Conservation (phyloP, 345 rosid genomes). For the Eucalyptus melliodora region DNA sequence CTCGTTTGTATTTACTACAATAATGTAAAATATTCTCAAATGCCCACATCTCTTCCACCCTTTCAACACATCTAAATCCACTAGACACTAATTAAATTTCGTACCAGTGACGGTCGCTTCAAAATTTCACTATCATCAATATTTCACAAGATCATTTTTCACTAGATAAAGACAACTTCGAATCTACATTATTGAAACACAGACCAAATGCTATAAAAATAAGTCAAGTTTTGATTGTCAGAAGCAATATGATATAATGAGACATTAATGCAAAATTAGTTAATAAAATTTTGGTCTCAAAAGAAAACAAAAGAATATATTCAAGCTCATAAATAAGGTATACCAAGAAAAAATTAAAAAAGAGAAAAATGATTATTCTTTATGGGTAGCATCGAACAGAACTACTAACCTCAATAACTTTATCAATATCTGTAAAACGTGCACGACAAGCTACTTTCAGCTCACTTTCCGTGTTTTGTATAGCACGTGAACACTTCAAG, state of each 20-base stretch:
- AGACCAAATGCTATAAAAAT: background rate
- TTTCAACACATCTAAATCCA: background rate
- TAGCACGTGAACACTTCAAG: conserved; percentile 41
- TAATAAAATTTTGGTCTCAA: background rate
- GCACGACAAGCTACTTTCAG: conserved; percentile 86
- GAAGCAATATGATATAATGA: background rate
- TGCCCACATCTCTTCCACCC: background rate
- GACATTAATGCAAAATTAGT: background rate
- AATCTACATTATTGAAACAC: background rate
- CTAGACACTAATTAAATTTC: background rate
- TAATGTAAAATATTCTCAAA: background rate
- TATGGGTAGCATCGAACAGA: background rate
- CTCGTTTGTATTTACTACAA: background rate
- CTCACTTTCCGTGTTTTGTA: conserved; percentile 80
- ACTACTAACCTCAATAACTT: conserved; percentile 50
- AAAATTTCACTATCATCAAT: background rate
- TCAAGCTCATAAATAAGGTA: background rate
- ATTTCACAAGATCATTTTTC: background rate
- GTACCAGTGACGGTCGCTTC: background rate
- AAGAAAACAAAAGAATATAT: background rate
- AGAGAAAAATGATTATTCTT: no score
- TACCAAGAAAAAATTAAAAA: background rate
- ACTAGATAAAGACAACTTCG: background rate
- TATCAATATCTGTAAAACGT: conserved; percentile 62
- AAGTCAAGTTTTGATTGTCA: no score